Evolutionary conservation across 768 basidiomycete species (phyloP).

Genomic region (Hygrocybe punicea): DNA sequence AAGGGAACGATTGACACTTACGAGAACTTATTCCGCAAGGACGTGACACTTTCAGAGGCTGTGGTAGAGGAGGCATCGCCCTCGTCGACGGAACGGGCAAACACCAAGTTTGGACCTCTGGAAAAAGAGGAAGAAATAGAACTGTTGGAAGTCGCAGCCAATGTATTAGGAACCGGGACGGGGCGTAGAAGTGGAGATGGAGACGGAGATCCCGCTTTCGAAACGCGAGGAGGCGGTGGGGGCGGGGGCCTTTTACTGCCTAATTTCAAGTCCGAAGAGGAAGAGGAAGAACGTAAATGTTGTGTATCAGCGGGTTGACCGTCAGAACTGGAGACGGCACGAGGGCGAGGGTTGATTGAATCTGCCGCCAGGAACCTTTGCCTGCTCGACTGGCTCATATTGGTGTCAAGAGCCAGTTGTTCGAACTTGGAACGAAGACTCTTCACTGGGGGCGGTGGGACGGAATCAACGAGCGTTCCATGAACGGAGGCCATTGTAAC

Average conservation of each 20-base stretch:
- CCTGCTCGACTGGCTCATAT: constrained; percentile 14
- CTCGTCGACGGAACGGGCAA: too few species aligned
- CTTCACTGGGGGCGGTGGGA: constrained; percentile 54
- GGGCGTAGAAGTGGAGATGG: constrained; percentile 54
- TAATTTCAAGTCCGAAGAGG: constrained; percentile 57
- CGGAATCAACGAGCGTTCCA: neutral
- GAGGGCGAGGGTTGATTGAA: constrained; percentile 40
- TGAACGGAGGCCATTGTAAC: neutral
- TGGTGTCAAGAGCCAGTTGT: constrained; percentile 49
- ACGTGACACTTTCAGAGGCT: constrained; percentile 35
- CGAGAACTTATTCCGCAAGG: constrained; percentile 42
- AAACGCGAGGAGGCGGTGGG: constrained; percentile 47
- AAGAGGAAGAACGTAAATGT: constrained; percentile 45
- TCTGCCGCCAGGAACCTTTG: constrained; percentile 27
- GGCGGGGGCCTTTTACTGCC: constrained; percentile 57
- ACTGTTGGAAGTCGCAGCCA: constrained; percentile 1
- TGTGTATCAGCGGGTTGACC: constrained; percentile 26
- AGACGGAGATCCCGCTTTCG: constrained; percentile 35
- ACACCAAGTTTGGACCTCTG: constrained; percentile 4
- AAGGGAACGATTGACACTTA: constrained; percentile 34
- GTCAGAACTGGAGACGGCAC: constrained; percentile 36
- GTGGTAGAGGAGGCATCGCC: constrained; percentile 12
- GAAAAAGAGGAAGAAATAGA: neutral
- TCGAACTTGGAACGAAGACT: constrained; percentile 71
- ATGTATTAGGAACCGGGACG: constrained; percentile 18